Evolutionary conservation across 345 rosid genomes (phyloP), one percentile per base, ranked within the genome.

Genomic region (Mallotus nudiflorus): DNA sequence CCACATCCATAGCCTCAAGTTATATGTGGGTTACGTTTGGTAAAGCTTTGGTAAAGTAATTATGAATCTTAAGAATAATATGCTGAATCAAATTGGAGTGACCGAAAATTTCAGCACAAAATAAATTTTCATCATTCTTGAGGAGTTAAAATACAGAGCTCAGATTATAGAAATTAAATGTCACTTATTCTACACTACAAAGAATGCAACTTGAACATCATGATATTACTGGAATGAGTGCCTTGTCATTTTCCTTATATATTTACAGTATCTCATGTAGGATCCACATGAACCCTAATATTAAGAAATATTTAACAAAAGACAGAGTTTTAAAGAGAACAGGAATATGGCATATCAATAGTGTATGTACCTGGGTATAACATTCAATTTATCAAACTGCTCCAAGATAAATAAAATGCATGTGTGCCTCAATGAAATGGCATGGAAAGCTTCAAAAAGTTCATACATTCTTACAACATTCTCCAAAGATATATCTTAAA

Each of bases 361-460:
- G n/a, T n/a, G 75, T 12, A 79, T 78, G 58, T 87, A 95, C 99
- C 99, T 85, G 35, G 92, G 85, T 81, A 71, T 89, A 33, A 84
- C 66, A 75, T 84, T 88, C 82, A 92, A 81, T 82, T 88, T 95
- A 75, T 92, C 92, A 37, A 85, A 95, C 76, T 92, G 88, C 89
- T 90, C 98, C 86, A 95, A 74, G 75, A 95, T 86, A 75, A 85
- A 95, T 82, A 92, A 77, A 85, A 95, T 86, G 85, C 98, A 95
- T 15, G 92, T 81, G 77, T 95, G 89, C 85, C 96, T 86, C 82
- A 92, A 78, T 3, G 99, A 89, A 78, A 87, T 82, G 16, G 99
- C 99, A 70, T 92, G 85, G 82, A 89, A 95, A 58, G 97, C 92
- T 86, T 95, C 99, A 60, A n/a, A n/a, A n/a, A n/a, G n/a, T n/a